Evolutionary conservation across 1,139 yeast genomes (phyloP).

Genomic region (Debaryomyces psychrophilus): DNA sequence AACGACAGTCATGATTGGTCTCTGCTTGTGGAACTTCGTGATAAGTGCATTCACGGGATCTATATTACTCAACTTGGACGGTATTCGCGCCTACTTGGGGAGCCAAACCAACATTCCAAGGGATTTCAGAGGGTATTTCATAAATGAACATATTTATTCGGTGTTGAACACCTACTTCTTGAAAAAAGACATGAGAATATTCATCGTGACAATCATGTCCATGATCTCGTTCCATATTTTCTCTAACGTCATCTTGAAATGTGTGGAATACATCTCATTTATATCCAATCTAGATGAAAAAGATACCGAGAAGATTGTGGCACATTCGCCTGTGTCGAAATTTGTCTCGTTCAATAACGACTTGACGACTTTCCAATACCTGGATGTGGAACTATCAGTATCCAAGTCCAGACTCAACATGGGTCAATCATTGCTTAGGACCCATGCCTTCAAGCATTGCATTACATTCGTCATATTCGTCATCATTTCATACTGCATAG

Average conservation of each 20-base stretch:
- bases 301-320: neutral
- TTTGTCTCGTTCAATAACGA: slow-evolving; percentile 23
- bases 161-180: slow-evolving; percentile 12
- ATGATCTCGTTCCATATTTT: slow-evolving; percentile 17
- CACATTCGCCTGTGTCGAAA: slow-evolving; percentile 12
- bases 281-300: slow-evolving; percentile 9
- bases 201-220: slow-evolving; percentile 16
- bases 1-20: slow-evolving; percentile 9
- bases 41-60: neutral
- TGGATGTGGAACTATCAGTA: slow-evolving; percentile 13
- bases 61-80: slow-evolving; percentile 3
- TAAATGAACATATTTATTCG: slow-evolving; percentile 1
- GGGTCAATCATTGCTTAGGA: neutral
- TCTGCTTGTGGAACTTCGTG: slow-evolving; percentile 19
- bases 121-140: slow-evolving; percentile 1
- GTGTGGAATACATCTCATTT: slow-evolving; percentile 22
- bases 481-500: slow-evolving; percentile 5
- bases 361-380: slow-evolving; percentile 20
- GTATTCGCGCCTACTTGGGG: neutral
- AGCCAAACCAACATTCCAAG: neutral
- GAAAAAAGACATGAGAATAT: slow-evolving; percentile 18
- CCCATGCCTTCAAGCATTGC: slow-evolving; percentile 7
- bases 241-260: slow-evolving; percentile 18
- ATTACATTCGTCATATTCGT: slow-evolving; percentile 1
- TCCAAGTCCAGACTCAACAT: slow-evolving; percentile 6